Evolutionary conservation across 2,329 filamentous ascomycete species (phyloP), one percentile per base, ranked within the genome.

Genomic region (Metarhizium sp.): DNA sequence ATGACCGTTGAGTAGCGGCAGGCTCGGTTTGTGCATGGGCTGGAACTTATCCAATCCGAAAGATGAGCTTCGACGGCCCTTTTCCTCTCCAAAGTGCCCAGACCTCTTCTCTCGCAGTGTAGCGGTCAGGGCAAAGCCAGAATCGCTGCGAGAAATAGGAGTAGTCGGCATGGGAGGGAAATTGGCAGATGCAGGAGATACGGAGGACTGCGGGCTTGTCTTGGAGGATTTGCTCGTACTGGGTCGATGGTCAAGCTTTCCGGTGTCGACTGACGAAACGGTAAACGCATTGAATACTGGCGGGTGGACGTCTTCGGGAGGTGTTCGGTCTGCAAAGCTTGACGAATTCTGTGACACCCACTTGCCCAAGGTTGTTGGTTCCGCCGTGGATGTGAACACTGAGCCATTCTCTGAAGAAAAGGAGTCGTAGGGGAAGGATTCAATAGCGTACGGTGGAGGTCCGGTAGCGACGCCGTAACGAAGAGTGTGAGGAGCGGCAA

Each of bases 101-200:
- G 94, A 97, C 52, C 92, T 84, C 75, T 97, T 99, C 72, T 97
- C 94, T 36, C 91, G 85, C 56, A 99, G 76, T 4, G 90, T 95
- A 18, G 88, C 84, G 59, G 92, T 86, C 55, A 96, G 76, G 40
- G 90, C 88, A 69, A 94, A 95, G 2, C 90, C 92, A 4, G 92
- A 96, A 67, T 99, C 94, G 64, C 87, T 95, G 16, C 91, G 82
- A 6, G 91, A 95, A n/a, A 88, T 82, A 0, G 89, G 87, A 3
- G 89, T 92, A 3, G 81, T 80, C 3, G 88, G 87, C 71, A 90
- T 75, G 0, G 85, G 81, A 8, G 90, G 87, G 67, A 95, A 96
- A 62, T 82, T 84, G 38, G 81, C 80, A 2, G 90, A 95, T 2
- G 88, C 78, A 2, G 92, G 91, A 1, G 92, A 96, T 14, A 86